Evolutionary conservation across 352 stramenopile species (phyloP).

Genomic region (Albugo laibachii): DNA sequence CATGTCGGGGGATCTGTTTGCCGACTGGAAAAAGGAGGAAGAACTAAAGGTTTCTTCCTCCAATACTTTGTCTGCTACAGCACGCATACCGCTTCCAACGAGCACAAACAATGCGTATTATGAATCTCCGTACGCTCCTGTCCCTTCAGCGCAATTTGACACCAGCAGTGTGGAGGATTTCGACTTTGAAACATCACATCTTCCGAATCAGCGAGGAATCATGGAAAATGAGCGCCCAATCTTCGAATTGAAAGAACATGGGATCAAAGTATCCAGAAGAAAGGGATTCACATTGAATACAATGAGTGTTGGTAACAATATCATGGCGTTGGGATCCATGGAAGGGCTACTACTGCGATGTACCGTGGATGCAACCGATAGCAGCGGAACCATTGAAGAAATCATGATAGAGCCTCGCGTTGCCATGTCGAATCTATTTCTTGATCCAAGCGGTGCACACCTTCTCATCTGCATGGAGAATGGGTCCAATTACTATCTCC

Average conservation of each 20-base stretch:
- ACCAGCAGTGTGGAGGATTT: conserved; percentile 42
- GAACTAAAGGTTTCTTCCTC: conserved; percentile 5
- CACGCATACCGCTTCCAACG: conserved; percentile 1
- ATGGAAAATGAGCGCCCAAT: conserved; percentile 52
- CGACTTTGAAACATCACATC: conserved; percentile 31
- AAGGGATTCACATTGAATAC: conserved; percentile 73
- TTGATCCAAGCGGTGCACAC: conserved; percentile 65
- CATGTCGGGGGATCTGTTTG: conserved; percentile 80
- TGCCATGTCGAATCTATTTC: conserved; percentile 57
- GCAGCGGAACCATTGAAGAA: conserved; percentile 45
- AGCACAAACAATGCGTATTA: conserved; percentile 4
- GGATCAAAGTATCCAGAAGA: conserved; percentile 60
- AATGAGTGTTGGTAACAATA: conserved; percentile 57
- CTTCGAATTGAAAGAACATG: conserved; percentile 76
- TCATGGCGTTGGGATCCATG: conserved; percentile 65
- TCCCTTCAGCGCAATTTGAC: conserved; percentile 8
- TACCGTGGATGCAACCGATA: conserved; percentile 59
- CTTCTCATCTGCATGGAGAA: conserved; percentile 77
- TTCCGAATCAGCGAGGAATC: conserved; percentile 18
- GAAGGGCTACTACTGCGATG: conserved; percentile 67
- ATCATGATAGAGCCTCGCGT: conserved; percentile 80
- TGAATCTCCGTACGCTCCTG: conserved; percentile 9
- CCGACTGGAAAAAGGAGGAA: conserved; percentile 77
- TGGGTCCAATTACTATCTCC: conserved; percentile 73
- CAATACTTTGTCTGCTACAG: conserved; percentile 7